These are phyloP conservation scores for Prillingera fragicola DNA, from an alignment of 1,284 basidiomycete genomes.

Conservation along the genomic window DNA sequence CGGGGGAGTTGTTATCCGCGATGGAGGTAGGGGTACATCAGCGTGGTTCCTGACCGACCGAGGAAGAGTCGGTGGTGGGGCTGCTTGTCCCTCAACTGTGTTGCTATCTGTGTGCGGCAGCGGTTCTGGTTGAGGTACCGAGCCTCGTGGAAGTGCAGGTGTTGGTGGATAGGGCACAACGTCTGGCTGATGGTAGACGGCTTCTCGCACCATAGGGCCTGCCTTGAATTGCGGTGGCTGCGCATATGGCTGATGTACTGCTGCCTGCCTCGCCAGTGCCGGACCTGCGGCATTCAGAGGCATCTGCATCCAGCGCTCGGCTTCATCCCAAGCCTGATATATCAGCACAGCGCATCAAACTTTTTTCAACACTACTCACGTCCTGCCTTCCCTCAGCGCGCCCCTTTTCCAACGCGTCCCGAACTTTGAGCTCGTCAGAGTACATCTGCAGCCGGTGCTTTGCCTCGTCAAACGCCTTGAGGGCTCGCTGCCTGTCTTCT, in stretches of 20 bases:
- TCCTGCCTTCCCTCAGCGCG: conserved; percentile 42
- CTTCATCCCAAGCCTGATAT: conserved; percentile 45
- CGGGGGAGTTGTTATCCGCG: conserved; percentile 3
- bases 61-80: background rate
- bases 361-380: conserved; percentile 17
- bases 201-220: background rate
- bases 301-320: conserved; percentile 41
- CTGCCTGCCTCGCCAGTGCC: conserved; percentile 25
- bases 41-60: background rate
- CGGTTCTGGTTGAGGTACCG: background rate
- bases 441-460: conserved; percentile 37
- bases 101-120: background rate
- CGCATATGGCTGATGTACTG: conserved; percentile 5
- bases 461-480: conserved; percentile 38
- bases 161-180: conserved; percentile 1
- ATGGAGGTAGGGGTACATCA: background rate
- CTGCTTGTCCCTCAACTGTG: background rate
- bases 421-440: conserved; percentile 38
- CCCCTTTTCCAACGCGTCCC: conserved; percentile 38
- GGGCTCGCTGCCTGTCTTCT: conserved; percentile 36
- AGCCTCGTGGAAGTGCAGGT: background rate
- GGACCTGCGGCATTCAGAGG: conserved; percentile 28
- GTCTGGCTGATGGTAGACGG: background rate
- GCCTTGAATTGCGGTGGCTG: background rate
- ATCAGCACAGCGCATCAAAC: too few species aligned